Evolutionary conservation across 2,329 filamentous ascomycete species (phyloP).

Genomic region (Fusarium avenaceum): DNA sequence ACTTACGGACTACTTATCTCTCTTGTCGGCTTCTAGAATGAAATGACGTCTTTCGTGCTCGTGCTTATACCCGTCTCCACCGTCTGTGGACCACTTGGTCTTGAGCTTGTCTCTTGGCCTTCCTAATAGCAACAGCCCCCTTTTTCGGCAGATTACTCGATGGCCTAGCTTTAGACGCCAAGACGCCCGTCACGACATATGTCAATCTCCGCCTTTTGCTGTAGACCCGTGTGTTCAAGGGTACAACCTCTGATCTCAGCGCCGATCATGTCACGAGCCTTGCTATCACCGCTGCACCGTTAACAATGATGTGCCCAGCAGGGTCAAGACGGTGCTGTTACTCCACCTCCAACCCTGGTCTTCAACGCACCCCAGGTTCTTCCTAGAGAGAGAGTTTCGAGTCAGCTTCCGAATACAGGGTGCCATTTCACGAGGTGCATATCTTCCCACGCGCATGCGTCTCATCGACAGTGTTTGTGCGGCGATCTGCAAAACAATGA

Average conservation of each 20-base stretch:
- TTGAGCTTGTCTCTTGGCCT: constrained; percentile 13
- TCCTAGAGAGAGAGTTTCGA: constrained; percentile 25
- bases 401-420: constrained; percentile 34
- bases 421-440: constrained; percentile 24
- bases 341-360: constrained; percentile 41
- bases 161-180: constrained; percentile 40
- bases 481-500: constrained; percentile 39
- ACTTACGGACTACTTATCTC: constrained; percentile 2
- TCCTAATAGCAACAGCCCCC: constrained; percentile 36
- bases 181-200: constrained; percentile 36
- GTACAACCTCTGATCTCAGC: constrained; percentile 34
- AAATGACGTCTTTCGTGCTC: constrained; percentile 40
- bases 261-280: constrained; percentile 45
- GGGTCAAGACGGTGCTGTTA: constrained; percentile 2
- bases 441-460: constrained; percentile 13
- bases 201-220: constrained; percentile 36
- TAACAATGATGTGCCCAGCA: constrained; percentile 24
- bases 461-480: constrained; percentile 16
- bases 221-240: constrained; percentile 19
- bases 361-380: constrained; percentile 36
- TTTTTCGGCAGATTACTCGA: constrained; percentile 45
- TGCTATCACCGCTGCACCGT: constrained; percentile 19
- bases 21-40: constrained; percentile 46
- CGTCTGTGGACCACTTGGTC: constrained; percentile 25
- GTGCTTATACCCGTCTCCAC: constrained; percentile 30